A percentile compares a stretch with the other conserved stretches of the same genome.
Evolutionary conservation across 345 rosid genomes (phyloP).

Genomic region (Lumnitzera littorea): DNA sequence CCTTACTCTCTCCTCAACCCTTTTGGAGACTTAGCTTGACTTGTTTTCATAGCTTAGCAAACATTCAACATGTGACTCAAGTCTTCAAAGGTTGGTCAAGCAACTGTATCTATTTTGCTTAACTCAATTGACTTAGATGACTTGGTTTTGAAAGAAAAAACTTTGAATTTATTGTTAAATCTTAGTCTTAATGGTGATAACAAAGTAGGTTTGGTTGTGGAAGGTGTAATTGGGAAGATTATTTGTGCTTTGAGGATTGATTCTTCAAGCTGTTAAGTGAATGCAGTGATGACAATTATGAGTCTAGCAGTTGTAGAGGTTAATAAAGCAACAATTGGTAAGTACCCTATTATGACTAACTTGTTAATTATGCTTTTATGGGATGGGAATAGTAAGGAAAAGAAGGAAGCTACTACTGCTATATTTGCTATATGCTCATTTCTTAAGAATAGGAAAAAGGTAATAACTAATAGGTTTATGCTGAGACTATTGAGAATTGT

Average conservation of each 20-base stretch:
- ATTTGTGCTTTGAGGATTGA: conserved; percentile 50
- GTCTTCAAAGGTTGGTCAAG: conserved; percentile 59
- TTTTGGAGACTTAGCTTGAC: conserved; percentile 39
- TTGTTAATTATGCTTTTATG: conserved; percentile 48
- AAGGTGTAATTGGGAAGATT: conserved; percentile 64
- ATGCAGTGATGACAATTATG: conserved; percentile 74
- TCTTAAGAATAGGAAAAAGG: conserved; percentile 64
- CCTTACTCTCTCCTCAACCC: conserved; percentile 46
- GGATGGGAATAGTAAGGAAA: conserved; percentile 58
- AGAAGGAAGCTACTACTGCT: conserved; percentile 90
- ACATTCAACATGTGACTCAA: conserved; percentile 68
- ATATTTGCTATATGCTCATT: conserved; percentile 69
- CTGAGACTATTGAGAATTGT: conserved; percentile 45
- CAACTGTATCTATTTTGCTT: conserved; percentile 62
- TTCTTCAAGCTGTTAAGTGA: conserved; percentile 57
- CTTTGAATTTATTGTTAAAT: conserved; percentile 70
- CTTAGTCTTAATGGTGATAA: conserved; percentile 86
- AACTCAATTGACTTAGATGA: conserved; percentile 41
- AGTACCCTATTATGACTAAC: conserved; percentile 57
- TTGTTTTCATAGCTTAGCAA: conserved; percentile 47
- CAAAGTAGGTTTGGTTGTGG: conserved; percentile 91
- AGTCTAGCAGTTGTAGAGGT: conserved; percentile 92
- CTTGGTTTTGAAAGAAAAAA: conserved; percentile 45
- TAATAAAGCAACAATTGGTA: conserved; percentile 88
- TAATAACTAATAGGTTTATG: conserved; percentile 66